These are phyloP conservation scores for Gossypium sturtianum DNA, from an alignment of 345 rosid species.

Conservation along the genomic window DNA sequence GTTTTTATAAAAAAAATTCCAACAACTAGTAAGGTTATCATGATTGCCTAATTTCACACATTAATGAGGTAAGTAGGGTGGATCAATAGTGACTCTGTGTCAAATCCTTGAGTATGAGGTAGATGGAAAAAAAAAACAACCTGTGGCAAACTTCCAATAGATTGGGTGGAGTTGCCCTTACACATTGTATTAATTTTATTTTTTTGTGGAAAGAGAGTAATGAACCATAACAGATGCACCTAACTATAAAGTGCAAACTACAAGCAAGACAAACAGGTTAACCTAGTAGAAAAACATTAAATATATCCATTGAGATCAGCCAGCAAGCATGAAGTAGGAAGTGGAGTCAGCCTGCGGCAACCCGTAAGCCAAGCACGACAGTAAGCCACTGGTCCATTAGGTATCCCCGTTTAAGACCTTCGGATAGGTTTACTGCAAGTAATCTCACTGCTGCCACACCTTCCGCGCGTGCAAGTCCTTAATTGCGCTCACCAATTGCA, in stretches of 20 bases:
- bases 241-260: neutral
- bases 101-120: too few relatives aligned
- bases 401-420: neutral
- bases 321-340: neutral
- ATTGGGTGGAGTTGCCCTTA: too few relatives aligned
- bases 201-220: too few relatives aligned
- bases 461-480: neutral
- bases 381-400: slow-evolving; percentile 8
- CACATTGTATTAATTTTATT: too few relatives aligned
- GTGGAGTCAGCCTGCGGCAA: neutral
- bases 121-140: too few relatives aligned
- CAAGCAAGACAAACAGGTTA: neutral
- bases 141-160: too few relatives aligned
- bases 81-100: too few relatives aligned
- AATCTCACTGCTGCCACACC: neutral
- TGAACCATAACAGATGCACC: neutral
- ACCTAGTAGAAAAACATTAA: neutral
- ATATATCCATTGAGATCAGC: neutral
- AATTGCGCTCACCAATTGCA: slow-evolving; percentile 12
- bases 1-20: too few relatives aligned
- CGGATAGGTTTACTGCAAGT: slow-evolving; percentile 2
- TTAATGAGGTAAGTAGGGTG: too few relatives aligned
- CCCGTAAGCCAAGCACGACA: neutral
- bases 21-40: too few relatives aligned
- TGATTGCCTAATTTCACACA: too few relatives aligned